Evolutionary conservation across 129 eudicot genomes (phyloP), one percentile per base, ranked within the genome.

Genomic region (Escallonia herrerae): DNA sequence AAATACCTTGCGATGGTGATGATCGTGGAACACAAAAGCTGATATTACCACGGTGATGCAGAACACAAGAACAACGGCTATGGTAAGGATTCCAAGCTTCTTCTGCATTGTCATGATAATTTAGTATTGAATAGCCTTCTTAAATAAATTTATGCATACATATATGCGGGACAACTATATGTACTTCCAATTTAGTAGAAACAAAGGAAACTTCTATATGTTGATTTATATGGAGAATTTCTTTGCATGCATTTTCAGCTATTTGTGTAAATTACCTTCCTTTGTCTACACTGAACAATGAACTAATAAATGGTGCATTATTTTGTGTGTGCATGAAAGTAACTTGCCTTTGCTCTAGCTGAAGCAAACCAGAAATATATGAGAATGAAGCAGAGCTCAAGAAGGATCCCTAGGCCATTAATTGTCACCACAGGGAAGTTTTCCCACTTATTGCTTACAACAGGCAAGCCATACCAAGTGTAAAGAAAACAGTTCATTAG

Each of bases 401-500:
- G 71, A 50, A 91, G 66, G 58, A 87, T 68, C 52, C 95, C 97
- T 4, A 87, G 51, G 66, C 97, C 93, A 70, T 87, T 87, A 68
- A 82, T 77, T 69, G 90, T 82, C 68, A 84, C 74, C 60, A 91
- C 67, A 0, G 87, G 80, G 61, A 91, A 78, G 67, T 91, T 84
- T 72, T 91, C 94, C 97, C 94, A 91, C 55, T 52, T 12, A 46
- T 43, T 51, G 67, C 95, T 87, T 56, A 87, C 97, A 14, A 91
- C 77, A n/a, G 97, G 95, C 75, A 87, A 75, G 50, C 94, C 97
- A 37, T 91, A 91, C 95, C 97, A 91, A 61, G 95, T 80, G 65
- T 87, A 91, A 47, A 91, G 63, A 64, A 78, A 77, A 52, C 94
- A 84, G 47, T 84, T 87, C 53, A 75, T 41, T 62, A 87, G 56